Conservation (phyloP, 257 asterid species). For the Eucommia ulmoides region DNA sequence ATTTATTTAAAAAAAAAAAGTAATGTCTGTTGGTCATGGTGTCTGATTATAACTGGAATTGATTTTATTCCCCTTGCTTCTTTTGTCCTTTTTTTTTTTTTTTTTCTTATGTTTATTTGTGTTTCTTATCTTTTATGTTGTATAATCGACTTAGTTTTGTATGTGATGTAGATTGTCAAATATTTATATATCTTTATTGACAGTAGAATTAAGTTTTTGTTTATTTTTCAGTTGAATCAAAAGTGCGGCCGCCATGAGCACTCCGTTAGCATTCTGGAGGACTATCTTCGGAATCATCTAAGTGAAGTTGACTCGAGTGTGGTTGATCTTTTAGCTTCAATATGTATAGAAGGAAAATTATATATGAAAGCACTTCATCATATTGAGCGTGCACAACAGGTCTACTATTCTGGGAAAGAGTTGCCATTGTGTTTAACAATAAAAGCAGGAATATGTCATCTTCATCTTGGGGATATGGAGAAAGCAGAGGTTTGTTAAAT, state of each 20-base stretch:
- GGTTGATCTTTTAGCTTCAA: constrained; percentile 47
- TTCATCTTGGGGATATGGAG: constrained; percentile 54
- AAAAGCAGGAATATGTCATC: constrained; percentile 71
- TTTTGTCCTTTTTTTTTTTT: too few species aligned
- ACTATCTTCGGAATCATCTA: constrained; percentile 30
- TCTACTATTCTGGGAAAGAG: constrained; percentile 28
- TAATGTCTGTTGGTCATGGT: too few species aligned
- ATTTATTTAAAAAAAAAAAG: too few species aligned
- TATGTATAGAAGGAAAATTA: constrained; percentile 44
- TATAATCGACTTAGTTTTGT: too few species aligned
- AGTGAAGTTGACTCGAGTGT: constrained; percentile 30
- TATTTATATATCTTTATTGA: too few species aligned
- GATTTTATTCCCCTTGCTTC: background rate
- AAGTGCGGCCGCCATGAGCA: constrained; percentile 53
- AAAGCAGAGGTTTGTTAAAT: constrained; percentile 43
- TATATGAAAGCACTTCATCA: constrained; percentile 53
- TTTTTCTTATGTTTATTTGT: too few species aligned
- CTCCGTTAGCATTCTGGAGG: constrained; percentile 54
- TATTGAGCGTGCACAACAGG: constrained; percentile 39
- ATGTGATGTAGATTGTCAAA: too few species aligned
- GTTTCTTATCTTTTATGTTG: too few species aligned
- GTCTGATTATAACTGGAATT: background rate
- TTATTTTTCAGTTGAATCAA: constrained; percentile 32
- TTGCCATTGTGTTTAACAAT: constrained; percentile 31
- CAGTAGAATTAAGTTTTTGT: constrained; percentile 5